Conservation (phyloP, 106 monocot species). For the Alisma plantagoaquatica region DNA sequence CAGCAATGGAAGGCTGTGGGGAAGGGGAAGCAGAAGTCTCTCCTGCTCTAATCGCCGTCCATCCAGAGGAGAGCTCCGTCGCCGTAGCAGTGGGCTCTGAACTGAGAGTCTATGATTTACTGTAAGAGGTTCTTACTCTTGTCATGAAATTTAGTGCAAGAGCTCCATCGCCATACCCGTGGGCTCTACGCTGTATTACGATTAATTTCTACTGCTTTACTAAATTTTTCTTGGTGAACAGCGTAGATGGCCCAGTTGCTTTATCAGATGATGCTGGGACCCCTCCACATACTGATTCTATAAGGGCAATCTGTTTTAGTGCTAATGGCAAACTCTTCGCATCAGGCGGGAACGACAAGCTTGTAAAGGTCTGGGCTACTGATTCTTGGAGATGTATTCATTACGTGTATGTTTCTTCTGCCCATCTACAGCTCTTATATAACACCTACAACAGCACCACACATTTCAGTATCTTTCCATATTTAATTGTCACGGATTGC, state of each 20-base stretch:
- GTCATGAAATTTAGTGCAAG: neutral
- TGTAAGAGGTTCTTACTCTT: conserved; percentile 27
- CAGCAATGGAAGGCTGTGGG: conserved; percentile 27
- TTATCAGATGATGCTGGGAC: conserved; percentile 36
- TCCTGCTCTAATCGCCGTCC: conserved; percentile 46
- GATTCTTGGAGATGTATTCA: conserved; percentile 54
- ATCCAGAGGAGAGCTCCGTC: conserved; percentile 35
- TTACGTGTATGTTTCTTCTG: conserved; percentile 40
- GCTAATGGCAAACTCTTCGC: conserved; percentile 51
- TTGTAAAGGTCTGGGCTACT: conserved; percentile 77
- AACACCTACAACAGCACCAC: too few species aligned
- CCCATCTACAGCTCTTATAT: too few species aligned
- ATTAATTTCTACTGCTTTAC: neutral
- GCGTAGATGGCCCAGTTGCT: conserved; percentile 33
- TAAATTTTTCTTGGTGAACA: conserved; percentile 14
- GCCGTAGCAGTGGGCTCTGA: conserved; percentile 47
- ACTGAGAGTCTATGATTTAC: conserved; percentile 47
- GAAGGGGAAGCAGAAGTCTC: conserved; percentile 21
- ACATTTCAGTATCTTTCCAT: neutral
- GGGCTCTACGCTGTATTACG: too few species aligned
- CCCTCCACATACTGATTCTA: conserved; percentile 46
- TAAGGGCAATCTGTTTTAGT: conserved; percentile 58
- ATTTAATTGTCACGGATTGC: neutral
- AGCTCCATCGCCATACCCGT: too few species aligned
- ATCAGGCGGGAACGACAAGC: conserved; percentile 82